Conservation (phyloP, 805 yeast genomes). For the Crinitomyces ghanaensis region DNA sequence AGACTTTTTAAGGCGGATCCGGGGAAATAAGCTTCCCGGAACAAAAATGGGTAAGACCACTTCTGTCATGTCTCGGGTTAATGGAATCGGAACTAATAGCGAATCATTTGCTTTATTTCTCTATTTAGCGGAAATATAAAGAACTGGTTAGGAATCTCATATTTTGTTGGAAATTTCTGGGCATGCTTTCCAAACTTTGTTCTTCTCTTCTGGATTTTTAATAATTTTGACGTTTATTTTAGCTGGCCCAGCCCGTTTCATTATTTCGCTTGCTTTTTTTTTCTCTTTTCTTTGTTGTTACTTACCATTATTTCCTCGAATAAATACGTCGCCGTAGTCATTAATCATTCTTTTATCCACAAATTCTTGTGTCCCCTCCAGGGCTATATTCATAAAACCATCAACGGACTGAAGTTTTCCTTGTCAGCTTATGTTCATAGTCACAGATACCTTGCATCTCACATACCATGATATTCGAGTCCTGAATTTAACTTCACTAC, state of each 20-base stretch:
- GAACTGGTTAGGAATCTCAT: too few species aligned
- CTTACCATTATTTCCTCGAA: slow-evolving; percentile 78
- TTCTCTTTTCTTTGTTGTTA: slow-evolving; percentile 17
- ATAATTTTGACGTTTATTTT: neutral
- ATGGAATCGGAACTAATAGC: too few species aligned
- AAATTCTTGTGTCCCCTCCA: slow-evolving; percentile 64
- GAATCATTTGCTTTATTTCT: too few species aligned
- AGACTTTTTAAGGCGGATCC: too few species aligned
- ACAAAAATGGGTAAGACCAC: too few species aligned
- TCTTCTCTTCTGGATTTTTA: neutral
- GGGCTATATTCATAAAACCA: slow-evolving; percentile 91
- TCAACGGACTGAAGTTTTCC: slow-evolving; percentile 68
- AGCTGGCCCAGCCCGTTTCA: neutral
- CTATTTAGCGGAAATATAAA: too few species aligned
- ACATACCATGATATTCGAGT: slow-evolving; percentile 61
- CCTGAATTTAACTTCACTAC: slow-evolving; percentile 80
- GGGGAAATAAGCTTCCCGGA: too few species aligned
- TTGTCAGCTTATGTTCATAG: slow-evolving; percentile 2
- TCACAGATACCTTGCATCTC: slow-evolving; percentile 3
- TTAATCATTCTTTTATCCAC: slow-evolving; percentile 39
- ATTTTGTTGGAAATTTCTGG: too few species aligned
- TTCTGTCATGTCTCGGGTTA: too few species aligned
- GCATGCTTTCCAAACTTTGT: neutral
- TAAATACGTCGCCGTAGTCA: slow-evolving; percentile 65
- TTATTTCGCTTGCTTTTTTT: too few species aligned